These are phyloP conservation scores for Lathyrus sativus DNA, from an alignment of 306 rosid genomes.

Conservation along the genomic window DNA sequence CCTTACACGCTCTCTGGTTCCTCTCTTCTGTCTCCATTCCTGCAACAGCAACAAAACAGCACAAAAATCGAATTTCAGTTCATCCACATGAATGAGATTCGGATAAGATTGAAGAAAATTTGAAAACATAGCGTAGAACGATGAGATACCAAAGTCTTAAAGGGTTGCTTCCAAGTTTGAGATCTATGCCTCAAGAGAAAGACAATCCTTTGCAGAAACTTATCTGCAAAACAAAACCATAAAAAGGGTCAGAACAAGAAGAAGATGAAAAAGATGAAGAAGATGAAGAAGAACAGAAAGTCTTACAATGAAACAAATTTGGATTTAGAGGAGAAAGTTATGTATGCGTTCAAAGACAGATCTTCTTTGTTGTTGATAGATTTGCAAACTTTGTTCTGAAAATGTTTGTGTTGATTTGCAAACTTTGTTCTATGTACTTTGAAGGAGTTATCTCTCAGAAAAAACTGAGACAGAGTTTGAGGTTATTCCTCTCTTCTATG, in stretches of 20 bases:
- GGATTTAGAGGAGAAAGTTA: not conserved
- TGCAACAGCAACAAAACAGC: slow-evolving; percentile 3
- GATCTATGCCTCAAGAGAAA: slow-evolving; percentile 43
- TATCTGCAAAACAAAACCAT: slow-evolving; percentile 1
- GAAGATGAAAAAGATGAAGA: not conserved
- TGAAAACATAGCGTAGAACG: not conserved
- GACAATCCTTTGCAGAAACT: not conserved
- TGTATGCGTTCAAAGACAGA: slow-evolving; percentile 22
- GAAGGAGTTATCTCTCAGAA: not conserved
- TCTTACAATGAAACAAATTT: slow-evolving; percentile 48
- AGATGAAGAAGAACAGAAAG: slow-evolving; percentile 10
- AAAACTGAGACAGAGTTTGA: slow-evolving; percentile 32
- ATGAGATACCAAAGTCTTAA: slow-evolving; percentile 8
- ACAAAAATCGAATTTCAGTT: slow-evolving; percentile 8
- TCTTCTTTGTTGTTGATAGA: slow-evolving; percentile 37
- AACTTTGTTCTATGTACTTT: not conserved
- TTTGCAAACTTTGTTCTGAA: slow-evolving; percentile 23
- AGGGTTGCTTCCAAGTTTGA: slow-evolving; percentile 41
- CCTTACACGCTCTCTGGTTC: slow-evolving; percentile 53
- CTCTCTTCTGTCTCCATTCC: slow-evolving; percentile 74
- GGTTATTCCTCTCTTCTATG: slow-evolving; percentile 29
- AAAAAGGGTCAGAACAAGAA: slow-evolving; percentile 30
- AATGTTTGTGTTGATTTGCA: slow-evolving; percentile 12
- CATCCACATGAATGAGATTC: not conserved
- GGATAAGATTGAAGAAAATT: slow-evolving; percentile 11